Evolutionary conservation across 495 filamentous ascomycete species (phyloP).

Genomic region (Neurospora sp.): DNA sequence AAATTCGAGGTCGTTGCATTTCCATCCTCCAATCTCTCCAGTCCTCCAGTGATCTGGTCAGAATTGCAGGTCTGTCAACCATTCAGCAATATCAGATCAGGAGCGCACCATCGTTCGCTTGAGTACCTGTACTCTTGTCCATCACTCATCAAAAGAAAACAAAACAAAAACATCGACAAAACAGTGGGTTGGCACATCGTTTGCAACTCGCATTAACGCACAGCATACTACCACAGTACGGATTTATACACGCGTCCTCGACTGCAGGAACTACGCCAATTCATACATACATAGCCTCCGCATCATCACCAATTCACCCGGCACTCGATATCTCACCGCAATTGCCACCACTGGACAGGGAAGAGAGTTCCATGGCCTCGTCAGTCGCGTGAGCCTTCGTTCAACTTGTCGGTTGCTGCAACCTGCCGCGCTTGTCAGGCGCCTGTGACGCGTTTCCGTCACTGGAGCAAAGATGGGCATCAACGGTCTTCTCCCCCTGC

Average conservation of each 20-base stretch:
- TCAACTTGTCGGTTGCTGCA: not conserved
- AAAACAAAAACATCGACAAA: not conserved
- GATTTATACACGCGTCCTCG: not conserved
- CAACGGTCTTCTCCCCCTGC: conserved; percentile 68
- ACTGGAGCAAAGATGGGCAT: conserved; percentile 20
- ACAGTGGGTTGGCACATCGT: not conserved
- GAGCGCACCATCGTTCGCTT: not conserved
- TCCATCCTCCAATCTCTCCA: not conserved
- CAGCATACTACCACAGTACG: not conserved
- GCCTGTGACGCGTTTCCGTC: not conserved
- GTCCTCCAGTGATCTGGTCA: not conserved
- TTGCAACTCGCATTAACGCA: not conserved
- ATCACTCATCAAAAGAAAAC: not conserved
- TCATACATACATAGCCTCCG: not conserved
- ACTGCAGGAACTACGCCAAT: not conserved
- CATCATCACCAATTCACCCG: not conserved
- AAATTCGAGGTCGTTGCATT: not conserved
- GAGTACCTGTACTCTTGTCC: not conserved
- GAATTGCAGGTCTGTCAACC: not conserved
- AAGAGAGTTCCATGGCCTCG: not conserved
- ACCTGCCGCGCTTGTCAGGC: not conserved
- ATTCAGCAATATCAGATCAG: not conserved
- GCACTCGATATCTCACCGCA: not conserved
- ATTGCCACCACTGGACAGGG: conserved; percentile 4
- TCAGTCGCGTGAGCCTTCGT: not conserved